These are phyloP conservation scores for Fraxinus anomala DNA, from an alignment of 257 asterid genomes.

Conservation along the genomic window DNA sequence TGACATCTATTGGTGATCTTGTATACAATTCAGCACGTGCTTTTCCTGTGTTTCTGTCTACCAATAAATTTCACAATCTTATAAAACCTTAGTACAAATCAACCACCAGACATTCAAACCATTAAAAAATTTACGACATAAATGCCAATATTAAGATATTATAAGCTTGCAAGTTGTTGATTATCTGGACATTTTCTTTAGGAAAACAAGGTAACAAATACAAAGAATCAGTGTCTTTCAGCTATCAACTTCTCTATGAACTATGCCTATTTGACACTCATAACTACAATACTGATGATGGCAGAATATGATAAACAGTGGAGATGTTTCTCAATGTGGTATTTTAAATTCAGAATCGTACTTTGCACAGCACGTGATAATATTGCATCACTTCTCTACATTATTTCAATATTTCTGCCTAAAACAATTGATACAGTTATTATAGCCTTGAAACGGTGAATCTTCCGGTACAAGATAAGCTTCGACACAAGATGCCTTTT, in stretches of 20 bases:
- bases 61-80: neutral
- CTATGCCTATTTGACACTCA: neutral
- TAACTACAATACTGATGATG: neutral
- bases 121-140: neutral
- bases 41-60: too few relatives aligned
- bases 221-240: neutral
- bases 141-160: neutral
- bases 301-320: neutral
- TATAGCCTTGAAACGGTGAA: constrained; percentile 1
- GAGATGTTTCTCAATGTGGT: neutral
- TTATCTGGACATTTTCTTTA: constrained; percentile 1
- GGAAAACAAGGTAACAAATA: neutral
- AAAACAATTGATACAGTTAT: constrained; percentile 2
- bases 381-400: constrained; percentile 6
- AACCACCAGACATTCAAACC: neutral
- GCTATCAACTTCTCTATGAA: neutral
- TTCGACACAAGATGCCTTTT: neutral
- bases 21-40: neutral
- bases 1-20: neutral
- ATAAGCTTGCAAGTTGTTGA: neutral
- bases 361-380: neutral
- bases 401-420: neutral
- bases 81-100: neutral
- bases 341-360: neutral
- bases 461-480: neutral